Conservation (phyloP, 2,329 filamentous ascomycete genomes). For the Pseudocercospora vitis region DNA sequence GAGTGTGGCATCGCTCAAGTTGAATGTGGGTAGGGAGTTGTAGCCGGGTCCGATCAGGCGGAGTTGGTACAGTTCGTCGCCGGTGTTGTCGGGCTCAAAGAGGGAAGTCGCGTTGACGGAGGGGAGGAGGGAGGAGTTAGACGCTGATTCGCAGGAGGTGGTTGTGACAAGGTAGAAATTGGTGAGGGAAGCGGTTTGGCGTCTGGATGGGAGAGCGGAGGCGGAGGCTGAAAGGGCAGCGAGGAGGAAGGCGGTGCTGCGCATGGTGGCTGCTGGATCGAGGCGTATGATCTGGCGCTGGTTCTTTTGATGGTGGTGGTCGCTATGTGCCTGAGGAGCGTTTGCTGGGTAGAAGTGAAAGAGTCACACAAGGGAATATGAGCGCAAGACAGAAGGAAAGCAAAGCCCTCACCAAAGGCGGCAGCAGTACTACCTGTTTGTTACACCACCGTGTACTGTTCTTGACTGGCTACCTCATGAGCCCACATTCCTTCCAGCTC, state of each 20-base stretch:
- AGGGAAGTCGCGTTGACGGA: constrained; percentile 42
- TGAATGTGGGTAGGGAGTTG: constrained; percentile 42
- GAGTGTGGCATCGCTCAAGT: constrained; percentile 37
- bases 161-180: constrained; percentile 46
- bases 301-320: background rate
- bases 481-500: constrained; percentile 3
- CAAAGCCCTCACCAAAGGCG: background rate
- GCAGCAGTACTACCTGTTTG: background rate
- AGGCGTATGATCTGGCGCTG: background rate
- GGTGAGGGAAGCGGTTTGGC: constrained; percentile 19
- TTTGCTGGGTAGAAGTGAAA: background rate
- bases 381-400: background rate
- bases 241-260: background rate
- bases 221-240: constrained; percentile 18
- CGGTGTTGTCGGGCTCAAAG: constrained; percentile 41
- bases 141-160: constrained; percentile 28
- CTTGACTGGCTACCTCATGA: constrained; percentile 5
- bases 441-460: constrained; percentile 3
- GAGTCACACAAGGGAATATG: background rate
- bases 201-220: constrained; percentile 5
- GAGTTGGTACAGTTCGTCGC: constrained; percentile 37
- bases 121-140: constrained; percentile 37
- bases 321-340: background rate
- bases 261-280: background rate
- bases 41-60: constrained; percentile 43